Base-by-base conservation (phyloP, 306 rosid species). In the Corylus americana region DNA sequence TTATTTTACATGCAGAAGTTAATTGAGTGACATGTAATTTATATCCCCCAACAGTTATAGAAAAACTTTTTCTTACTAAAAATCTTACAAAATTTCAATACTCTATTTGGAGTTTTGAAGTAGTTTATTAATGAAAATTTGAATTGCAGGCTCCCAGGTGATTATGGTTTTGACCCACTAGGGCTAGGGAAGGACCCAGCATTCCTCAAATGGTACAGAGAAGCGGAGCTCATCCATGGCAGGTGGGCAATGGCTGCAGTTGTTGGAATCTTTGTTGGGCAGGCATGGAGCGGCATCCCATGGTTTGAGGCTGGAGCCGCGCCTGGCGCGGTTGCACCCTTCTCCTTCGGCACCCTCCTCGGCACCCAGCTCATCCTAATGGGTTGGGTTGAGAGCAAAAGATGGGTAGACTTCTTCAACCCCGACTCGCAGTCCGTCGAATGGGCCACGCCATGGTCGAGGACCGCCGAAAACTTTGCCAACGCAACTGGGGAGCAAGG, bases 391-490 rank as follows among this genome's bases (percentile, higher is more conserved):
- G 99, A 95, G 78, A 89, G 92, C 92, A 95, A 95, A 68, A 84
- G 99, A 77, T 95, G 99, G 99, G 99, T 96, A 64, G 99, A 93
- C 77, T 96, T 93, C 90, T 96, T 90, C 96, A 85, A 90, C 87
- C 99, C 99, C 0, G 99, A 96, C 47, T 96, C 98, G 5, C 99
- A 93, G 68, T 91, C 99, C 0, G 90, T 93, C 16, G 97, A 93
- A 53, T 96, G 98, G 99, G 99, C 98, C 10, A 96, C 99, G 29
- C 99, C 99, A 1, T 96, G 99, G 99, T 96, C 99, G 6, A 89
- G 76, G 83, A 95, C 97, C 0, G 84, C 99, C 0, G 99, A 95
- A 87, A 95, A 95, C 82, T 95, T 95, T 7, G 76, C 93, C 48
- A 95, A 95, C 39, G 75, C 92, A 37, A 95, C 99, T 0, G 98